Base-by-base conservation (phyloP, 1,284 basidiomycete species). In the Golubevia sp. region DNA sequence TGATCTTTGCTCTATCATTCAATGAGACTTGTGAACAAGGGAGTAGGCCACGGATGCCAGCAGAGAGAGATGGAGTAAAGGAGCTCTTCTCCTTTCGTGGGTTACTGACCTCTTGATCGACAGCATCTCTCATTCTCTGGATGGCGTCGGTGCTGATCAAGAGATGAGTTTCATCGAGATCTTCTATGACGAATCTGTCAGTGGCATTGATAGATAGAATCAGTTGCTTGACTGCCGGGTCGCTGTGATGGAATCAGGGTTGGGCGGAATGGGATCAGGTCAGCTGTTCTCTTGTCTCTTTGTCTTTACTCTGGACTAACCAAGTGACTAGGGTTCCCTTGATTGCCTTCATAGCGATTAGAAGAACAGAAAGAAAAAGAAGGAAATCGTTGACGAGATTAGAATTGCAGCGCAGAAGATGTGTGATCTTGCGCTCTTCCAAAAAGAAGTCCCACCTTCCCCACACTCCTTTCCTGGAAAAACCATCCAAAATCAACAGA, bases 171-270 rank as follows among this genome's bases (percentile, higher is more conserved):
- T 94, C 92, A 77, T 94, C 93, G 26, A 94, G 83, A 74, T 95
- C 93, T 76, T 93, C 90, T 63, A 94, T 91, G 71, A 94, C 90
- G 84, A 94, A 94, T 21, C 78, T 71, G 25, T 78, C 74, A 7
- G 71, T 64, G 83, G 93, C 91, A 83, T 95, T 92, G 87, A 94
- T 88, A 15, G 89, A 86, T 48, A 94, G 86, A 26, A 94, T 87
- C 61, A 94, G 93, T 81, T 94, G 92, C 84, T 94, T 94, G 59
- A 94, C 92, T 2, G 92, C 93, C 3, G 92, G 89, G 81, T 94
- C 92, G 77, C 93, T 93, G 75, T 3, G 34, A 38, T 55, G 3
- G 24, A 23, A 25, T 23, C 18, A 18, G 25, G 26, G 49, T 20
- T 49, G 63, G 21, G 18, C 38, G 21, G 2, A 49, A 53, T 25